Evolutionary conservation across 495 filamentous ascomycete genomes (phyloP).

Genomic region (Hypoxylon perforatum): DNA sequence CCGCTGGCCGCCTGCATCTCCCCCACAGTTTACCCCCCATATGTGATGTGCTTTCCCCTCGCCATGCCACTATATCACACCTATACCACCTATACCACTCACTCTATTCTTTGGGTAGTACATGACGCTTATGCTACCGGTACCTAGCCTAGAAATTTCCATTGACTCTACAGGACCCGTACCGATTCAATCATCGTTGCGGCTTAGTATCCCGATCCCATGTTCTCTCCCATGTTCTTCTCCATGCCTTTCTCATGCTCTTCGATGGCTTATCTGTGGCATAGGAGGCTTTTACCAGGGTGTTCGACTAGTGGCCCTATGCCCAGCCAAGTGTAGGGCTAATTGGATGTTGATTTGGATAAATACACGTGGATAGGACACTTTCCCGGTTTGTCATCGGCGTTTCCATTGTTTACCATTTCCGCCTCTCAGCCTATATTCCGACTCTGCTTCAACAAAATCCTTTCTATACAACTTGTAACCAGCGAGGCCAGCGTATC

Average conservation of each 20-base stretch:
- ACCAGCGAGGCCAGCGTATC: slow-evolving; percentile 7
- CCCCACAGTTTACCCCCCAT: slow-evolving; percentile 5
- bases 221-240: too few species aligned
- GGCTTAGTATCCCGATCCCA: too few species aligned
- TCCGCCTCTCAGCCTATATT: slow-evolving; percentile 43
- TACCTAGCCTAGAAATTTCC: too few species aligned
- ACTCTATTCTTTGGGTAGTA: not conserved
- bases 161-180: too few species aligned
- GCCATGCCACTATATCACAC: not conserved
- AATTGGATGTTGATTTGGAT: slow-evolving; percentile 42
- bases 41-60: not conserved
- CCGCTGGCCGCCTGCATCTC: not conserved
- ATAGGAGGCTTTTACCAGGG: slow-evolving; percentile 17
- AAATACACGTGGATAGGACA: slow-evolving; percentile 30
- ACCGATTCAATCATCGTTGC: too few species aligned
- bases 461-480: slow-evolving; percentile 27
- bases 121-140: too few species aligned
- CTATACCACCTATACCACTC: too few species aligned
- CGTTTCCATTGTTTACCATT: slow-evolving; percentile 16
- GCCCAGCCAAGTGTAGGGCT: slow-evolving; percentile 35
- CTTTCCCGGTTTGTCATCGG: slow-evolving; percentile 41
- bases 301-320: slow-evolving; percentile 3
- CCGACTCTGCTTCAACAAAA: slow-evolving; percentile 15
- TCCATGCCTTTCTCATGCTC: not conserved
- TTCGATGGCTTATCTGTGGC: slow-evolving; percentile 6